Evolutionary conservation across 75 land plant genomes (phyloP), one percentile per base, ranked within the genome.

Genomic region (Picea sitchensis): DNA sequence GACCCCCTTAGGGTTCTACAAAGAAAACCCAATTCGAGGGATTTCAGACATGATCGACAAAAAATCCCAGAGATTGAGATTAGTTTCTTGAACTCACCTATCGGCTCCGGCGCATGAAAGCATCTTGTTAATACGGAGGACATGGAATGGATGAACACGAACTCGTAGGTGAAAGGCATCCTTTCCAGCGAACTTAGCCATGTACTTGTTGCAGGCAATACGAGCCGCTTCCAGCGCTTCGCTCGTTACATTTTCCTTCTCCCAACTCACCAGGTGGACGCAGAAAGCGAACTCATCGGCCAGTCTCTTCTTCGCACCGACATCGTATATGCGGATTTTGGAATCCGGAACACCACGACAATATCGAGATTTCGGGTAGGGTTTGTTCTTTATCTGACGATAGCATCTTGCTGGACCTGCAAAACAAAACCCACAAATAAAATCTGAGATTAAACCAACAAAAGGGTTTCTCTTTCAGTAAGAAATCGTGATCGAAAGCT

Each of bases 41-140:
- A 47, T 47, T 47, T 47, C 54, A 18, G 18, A 0, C 64, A 17
- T n/a, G 64, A 18, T 5, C 64, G 17, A 61, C 3, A 61, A 3
- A 61, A 61, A 61, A 18, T 3, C 0, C 64, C 18, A 18, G 1
- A n/a, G 21, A 21, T n/a, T 36, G 34, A 58, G 34, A 23, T 30
- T 59, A 61, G 74, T 31, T 17, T 5, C 21, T 61, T 30, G 6
- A 61, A 61, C 72, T 41, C 11, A 81, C 85, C 85, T 83, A 80
- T 90, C 92, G 77, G 92, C 92, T 59, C 92, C 92, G 75, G 92
- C 92, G 76, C 92, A 90, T 14, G 91, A 90, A 77, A 90, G 91
- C 92, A 89, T 90, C 86, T 90, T 90, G 83, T 90, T 90, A 84
- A 90, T 90, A 11, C 92, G 88, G 11, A 90, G 86, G 23, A 90